phyloP scores from a whole-genome alignment of 2,329 filamentous ascomycete genomes.

The Penicillium sp. region DNA sequence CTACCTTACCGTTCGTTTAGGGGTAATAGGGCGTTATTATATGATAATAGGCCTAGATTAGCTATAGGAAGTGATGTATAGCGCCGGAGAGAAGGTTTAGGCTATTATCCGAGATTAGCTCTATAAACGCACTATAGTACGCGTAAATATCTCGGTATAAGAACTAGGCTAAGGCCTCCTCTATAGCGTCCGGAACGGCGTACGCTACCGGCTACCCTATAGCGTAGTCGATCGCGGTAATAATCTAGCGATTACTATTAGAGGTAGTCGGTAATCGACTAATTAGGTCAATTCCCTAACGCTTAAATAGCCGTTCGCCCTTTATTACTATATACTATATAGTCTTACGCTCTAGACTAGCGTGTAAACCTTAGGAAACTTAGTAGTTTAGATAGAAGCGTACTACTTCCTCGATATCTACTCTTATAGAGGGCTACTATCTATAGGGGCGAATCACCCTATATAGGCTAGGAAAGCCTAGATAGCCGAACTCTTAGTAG shows the following conservation, averaged over 20 bases:
- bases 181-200: background rate
- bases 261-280: background rate
- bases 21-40: conserved; percentile 2
- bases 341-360: background rate
- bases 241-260: background rate
- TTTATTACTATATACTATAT: background rate
- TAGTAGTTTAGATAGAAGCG: background rate
- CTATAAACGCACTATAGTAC: background rate
- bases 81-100: background rate
- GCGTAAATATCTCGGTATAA: conserved; percentile 1
- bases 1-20: conserved; percentile 5
- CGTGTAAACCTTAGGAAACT: background rate
- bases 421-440: background rate
- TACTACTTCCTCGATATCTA: background rate
- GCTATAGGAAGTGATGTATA: background rate
- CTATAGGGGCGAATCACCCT: background rate
- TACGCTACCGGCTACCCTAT: background rate
- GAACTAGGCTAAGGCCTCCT: background rate
- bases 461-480: background rate
- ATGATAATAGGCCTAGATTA: background rate
- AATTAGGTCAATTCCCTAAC: conserved; percentile 2
- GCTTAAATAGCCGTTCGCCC: background rate
- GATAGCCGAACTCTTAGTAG: background rate
- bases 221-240: background rate
- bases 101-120: background rate